Evolutionary conservation across 2,329 filamentous ascomycete species (phyloP).

Genomic region (Claviceps humidiphila): DNA sequence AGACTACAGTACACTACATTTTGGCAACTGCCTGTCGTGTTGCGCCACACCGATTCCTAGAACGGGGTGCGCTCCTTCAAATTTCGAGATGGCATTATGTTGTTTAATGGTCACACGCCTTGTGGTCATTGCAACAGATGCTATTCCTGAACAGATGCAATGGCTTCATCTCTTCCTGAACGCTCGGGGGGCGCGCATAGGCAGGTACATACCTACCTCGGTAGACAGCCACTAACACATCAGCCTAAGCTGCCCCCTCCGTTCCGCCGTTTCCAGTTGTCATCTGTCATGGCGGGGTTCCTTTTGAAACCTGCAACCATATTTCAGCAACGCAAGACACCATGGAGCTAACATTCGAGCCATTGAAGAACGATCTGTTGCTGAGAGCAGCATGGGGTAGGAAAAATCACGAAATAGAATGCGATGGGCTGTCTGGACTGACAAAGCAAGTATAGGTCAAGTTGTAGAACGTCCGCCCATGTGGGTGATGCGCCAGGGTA

Average conservation of each 20-base stretch:
- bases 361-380: constrained; percentile 84
- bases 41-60: too few species aligned
- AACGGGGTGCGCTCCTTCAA: too few species aligned
- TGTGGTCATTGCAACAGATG: too few species aligned
- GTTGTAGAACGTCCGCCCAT: constrained; percentile 85
- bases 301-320: background rate
- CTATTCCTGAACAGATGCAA: too few species aligned
- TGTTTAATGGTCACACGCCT: too few species aligned
- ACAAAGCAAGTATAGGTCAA: constrained; percentile 46
- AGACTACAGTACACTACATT: too few species aligned
- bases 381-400: constrained; percentile 80
- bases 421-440: background rate
- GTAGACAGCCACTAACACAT: background rate
- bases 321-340: constrained; percentile 11
- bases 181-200: background rate
- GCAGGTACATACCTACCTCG: background rate
- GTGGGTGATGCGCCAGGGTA: constrained; percentile 99
- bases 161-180: too few species aligned
- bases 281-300: background rate
- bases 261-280: background rate
- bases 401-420: constrained; percentile 7
- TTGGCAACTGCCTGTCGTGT: too few species aligned
- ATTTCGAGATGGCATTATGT: too few species aligned
- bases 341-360: constrained; percentile 63
- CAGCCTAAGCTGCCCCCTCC: background rate